Conservation (phyloP, 2,329 filamentous ascomycete species). For the Hypoxylon sp. region DNA sequence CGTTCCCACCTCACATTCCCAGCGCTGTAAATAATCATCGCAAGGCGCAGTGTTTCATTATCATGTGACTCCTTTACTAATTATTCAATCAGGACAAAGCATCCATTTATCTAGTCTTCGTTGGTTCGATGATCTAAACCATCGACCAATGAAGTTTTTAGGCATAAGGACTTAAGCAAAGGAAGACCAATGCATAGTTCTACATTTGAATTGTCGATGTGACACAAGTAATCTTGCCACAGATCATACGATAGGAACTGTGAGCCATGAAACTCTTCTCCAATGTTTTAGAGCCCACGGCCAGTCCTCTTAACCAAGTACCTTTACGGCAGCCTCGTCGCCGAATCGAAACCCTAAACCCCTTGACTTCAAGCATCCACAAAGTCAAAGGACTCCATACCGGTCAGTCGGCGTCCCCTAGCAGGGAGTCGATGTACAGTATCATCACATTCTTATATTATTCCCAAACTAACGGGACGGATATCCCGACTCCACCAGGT, state of each 20-base stretch:
- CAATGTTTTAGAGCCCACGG: neutral
- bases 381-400: conserved; percentile 30
- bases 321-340: conserved; percentile 16
- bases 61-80: conserved; percentile 46
- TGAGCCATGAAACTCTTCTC: conserved; percentile 8
- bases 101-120: conserved; percentile 13
- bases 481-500: conserved; percentile 13
- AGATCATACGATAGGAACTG: conserved; percentile 16
- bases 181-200: conserved; percentile 10
- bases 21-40: conserved; percentile 22
- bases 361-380: conserved; percentile 19
- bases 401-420: conserved; percentile 29
- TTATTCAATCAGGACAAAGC: conserved; percentile 22
- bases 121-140: conserved; percentile 23
- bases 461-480: conserved; percentile 32
- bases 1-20: conserved; percentile 26
- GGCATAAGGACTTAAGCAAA: conserved; percentile 1
- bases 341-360: conserved; percentile 13
- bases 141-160: conserved; percentile 19
- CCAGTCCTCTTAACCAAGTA: neutral
- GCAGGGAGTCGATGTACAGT: conserved; percentile 8
- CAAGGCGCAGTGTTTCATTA: conserved; percentile 42
- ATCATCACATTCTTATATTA: conserved; percentile 41
- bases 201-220: conserved; percentile 1
- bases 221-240: neutral